These are phyloP conservation scores for Leccinum pellstonianum DNA, from an alignment of 768 basidiomycete genomes.

Conservation along the genomic window DNA sequence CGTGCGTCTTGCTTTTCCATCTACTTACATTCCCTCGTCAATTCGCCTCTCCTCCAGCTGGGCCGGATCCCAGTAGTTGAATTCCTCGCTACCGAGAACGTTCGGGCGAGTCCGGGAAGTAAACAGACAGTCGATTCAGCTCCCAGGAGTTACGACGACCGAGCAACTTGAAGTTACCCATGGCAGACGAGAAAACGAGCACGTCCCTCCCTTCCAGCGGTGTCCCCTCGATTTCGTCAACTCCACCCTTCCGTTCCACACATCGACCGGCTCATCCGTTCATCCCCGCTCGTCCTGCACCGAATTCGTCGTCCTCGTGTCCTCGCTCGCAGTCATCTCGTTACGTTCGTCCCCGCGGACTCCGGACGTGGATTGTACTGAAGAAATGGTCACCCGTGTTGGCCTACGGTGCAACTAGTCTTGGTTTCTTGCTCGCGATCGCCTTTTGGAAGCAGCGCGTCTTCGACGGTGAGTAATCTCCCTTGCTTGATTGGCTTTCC, in stretches of 20 bases:
- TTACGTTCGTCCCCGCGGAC: slow-evolving; percentile 46
- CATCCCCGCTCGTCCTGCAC: slow-evolving; percentile 21
- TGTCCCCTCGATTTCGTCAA: slow-evolving; percentile 18
- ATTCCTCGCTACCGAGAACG: background rate
- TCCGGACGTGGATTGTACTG: slow-evolving; percentile 57
- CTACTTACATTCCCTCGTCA: slow-evolving; percentile 4
- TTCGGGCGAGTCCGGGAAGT: background rate
- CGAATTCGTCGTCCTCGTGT: slow-evolving; percentile 11
- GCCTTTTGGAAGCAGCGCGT: slow-evolving; percentile 81
- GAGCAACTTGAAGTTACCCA: background rate
- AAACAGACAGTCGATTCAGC: background rate
- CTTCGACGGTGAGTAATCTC: slow-evolving; percentile 63
- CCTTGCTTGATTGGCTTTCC: slow-evolving; percentile 1
- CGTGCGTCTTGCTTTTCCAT: background rate
- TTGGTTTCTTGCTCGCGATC: slow-evolving; percentile 78
- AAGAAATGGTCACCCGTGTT: slow-evolving; percentile 78
- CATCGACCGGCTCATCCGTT: slow-evolving; percentile 19
- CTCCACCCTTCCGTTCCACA: slow-evolving; percentile 16
- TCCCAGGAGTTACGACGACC: background rate
- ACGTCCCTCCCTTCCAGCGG: slow-evolving; percentile 15
- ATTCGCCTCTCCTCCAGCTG: background rate
- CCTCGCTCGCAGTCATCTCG: slow-evolving; percentile 25
- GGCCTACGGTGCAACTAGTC: slow-evolving; percentile 71
- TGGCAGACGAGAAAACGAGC: slow-evolving; percentile 26
- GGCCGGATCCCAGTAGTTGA: slow-evolving; percentile 15